A percentile compares a stretch with the other conserved stretches of the same genome.
These are phyloP conservation scores for Wickerhamomyces mucosus DNA, from an alignment of 805 yeast species.

Conservation along the genomic window DNA sequence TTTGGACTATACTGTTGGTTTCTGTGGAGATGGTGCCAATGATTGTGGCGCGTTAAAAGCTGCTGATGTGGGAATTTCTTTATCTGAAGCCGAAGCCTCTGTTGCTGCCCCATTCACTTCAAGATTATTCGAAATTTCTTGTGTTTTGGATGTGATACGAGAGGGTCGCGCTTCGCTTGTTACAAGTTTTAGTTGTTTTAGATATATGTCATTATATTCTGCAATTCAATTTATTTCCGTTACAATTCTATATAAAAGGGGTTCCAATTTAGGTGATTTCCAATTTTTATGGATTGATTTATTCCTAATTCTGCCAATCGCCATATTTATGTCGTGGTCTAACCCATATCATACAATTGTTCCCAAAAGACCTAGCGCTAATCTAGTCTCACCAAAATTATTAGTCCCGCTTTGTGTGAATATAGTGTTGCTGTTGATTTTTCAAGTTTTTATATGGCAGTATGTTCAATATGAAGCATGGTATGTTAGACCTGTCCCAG, in stretches of 20 bases:
- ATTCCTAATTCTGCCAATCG: conserved; percentile 84
- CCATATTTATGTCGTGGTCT: conserved; percentile 97
- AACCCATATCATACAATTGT: conserved; percentile 55
- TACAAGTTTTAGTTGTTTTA: conserved; percentile 94
- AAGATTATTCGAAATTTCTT: conserved; percentile 78
- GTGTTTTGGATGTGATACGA: conserved; percentile 82
- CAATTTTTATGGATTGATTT: conserved; percentile 93
- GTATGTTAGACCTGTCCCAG: conserved; percentile 77
- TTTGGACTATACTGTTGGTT: conserved; percentile 87
- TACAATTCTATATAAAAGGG: conserved; percentile 73
- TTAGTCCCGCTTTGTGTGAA: conserved; percentile 75
- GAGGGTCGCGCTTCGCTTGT: conserved; percentile 95
- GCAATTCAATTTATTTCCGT: conserved; percentile 93
- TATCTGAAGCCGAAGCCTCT: conserved; percentile 96
- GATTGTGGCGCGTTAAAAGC: conserved; percentile 98
- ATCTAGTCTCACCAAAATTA: conserved; percentile 81
- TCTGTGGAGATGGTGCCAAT: conserved; percentile 99
- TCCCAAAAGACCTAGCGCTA: conserved; percentile 84
- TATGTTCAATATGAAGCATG: conserved; percentile 50
- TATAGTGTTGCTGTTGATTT: conserved; percentile 49
- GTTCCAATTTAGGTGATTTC: conserved; percentile 92
- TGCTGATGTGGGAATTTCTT: conserved; percentile 93
- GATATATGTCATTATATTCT: conserved; percentile 93
- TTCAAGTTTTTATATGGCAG: conserved; percentile 66
- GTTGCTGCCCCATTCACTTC: conserved; percentile 99